Evolutionary conservation across 768 basidiomycete genomes (phyloP).

Genomic region (Lentinula raphanica): DNA sequence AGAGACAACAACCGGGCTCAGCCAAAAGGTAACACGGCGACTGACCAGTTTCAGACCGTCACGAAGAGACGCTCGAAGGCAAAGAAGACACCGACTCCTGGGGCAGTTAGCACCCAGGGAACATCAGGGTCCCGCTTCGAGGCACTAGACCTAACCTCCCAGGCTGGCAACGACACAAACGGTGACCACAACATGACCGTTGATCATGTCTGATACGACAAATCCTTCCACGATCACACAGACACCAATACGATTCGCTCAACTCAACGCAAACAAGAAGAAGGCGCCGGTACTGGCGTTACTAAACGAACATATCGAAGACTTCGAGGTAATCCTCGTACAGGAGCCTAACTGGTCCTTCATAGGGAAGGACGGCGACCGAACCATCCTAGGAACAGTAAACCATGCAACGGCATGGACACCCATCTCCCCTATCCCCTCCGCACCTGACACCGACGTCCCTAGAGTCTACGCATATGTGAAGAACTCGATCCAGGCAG

Average conservation of each 20-base stretch:
- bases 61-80: too few relatives aligned
- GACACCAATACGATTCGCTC: slow-evolving; percentile 2
- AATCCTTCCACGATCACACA: too few relatives aligned
- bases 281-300: not conserved
- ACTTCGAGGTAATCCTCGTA: slow-evolving; percentile 18
- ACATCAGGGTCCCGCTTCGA: too few relatives aligned
- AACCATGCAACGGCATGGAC: slow-evolving; percentile 18
- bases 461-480: slow-evolving; percentile 18
- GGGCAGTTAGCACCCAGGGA: too few relatives aligned
- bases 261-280: slow-evolving; percentile 15
- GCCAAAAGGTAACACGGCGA: not conserved
- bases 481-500: slow-evolving; percentile 13
- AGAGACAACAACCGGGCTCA: not conserved
- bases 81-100: too few relatives aligned
- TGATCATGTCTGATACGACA: too few relatives aligned
- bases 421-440: not conserved
- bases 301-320: slow-evolving; percentile 15
- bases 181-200: too few relatives aligned
- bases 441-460: not conserved
- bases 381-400: slow-evolving; percentile 9
- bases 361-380: slow-evolving; percentile 10
- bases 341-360: slow-evolving; percentile 21
- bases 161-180: too few relatives aligned
- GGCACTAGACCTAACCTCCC: too few relatives aligned
- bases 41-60: too few relatives aligned